Conservation (phyloP, 1,284 basidiomycete genomes). For the Leccinum subspadiceum region DNA sequence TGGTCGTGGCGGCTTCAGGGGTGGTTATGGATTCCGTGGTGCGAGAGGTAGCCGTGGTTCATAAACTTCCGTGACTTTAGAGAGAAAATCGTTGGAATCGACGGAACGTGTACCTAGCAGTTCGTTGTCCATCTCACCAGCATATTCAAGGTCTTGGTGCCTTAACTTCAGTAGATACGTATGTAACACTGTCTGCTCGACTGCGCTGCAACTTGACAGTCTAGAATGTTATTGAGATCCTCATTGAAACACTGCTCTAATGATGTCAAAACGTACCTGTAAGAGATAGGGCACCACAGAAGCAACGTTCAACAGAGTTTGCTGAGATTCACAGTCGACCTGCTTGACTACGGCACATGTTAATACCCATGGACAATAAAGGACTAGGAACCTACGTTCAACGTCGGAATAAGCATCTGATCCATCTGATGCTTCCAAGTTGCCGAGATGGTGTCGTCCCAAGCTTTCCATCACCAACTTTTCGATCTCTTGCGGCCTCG, state of each 20-base stretch:
- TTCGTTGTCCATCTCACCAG: neutral
- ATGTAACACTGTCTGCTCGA: constrained; percentile 41
- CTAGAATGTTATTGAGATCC: constrained; percentile 28
- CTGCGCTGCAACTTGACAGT: constrained; percentile 43
- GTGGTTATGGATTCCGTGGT: constrained; percentile 41
- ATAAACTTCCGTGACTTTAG: constrained; percentile 24
- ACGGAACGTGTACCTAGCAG: neutral
- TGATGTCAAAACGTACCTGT: constrained; percentile 40
- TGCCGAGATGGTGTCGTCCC: constrained; percentile 16
- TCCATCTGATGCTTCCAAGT: constrained; percentile 8
- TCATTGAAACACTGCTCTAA: neutral
- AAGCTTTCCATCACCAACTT: constrained; percentile 37
- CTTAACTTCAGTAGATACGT: constrained; percentile 46
- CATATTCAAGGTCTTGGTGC: constrained; percentile 41
- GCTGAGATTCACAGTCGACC: constrained; percentile 13
- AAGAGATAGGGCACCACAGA: constrained; percentile 48
- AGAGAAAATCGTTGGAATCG: neutral
- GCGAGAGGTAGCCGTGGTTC: constrained; percentile 49
- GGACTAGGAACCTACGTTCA: constrained; percentile 11
- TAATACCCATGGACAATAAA: neutral
- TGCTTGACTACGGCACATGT: constrained; percentile 16
- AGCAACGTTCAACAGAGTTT: constrained; percentile 18
- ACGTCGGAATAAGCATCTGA: neutral
- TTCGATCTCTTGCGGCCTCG: constrained; percentile 52
- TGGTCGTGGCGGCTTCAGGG: constrained; percentile 43